Percentiles rank a stretch among this genome's conserved stretches.
These are phyloP conservation scores for Nannochloris sp. DNA, from an alignment of 139 green algal species.

Conservation along the genomic window DNA sequence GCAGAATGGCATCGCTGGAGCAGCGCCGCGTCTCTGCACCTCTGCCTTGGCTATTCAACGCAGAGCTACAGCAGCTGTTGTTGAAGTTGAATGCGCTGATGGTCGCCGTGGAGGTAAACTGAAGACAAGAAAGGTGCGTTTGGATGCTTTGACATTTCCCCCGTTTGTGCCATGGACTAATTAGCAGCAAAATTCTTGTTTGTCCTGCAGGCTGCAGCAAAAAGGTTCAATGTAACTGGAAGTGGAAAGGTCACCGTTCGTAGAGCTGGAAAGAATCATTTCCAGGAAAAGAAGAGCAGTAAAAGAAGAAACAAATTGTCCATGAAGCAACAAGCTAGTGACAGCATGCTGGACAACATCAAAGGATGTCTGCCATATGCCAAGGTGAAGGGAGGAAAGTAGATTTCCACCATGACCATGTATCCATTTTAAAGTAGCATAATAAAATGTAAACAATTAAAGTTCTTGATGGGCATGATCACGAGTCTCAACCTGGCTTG, in stretches of 20 bases:
- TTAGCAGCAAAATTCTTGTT: not conserved
- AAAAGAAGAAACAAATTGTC: slow-evolving; percentile 21
- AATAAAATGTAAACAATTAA: too few relatives aligned
- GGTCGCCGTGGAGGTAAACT: slow-evolving; percentile 42
- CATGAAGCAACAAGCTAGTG: slow-evolving; percentile 17
- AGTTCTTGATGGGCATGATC: too few relatives aligned
- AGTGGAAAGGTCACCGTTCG: slow-evolving; percentile 70
- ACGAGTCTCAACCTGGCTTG: too few relatives aligned
- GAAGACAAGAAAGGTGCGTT: slow-evolving; percentile 60
- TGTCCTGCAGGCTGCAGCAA: slow-evolving; percentile 44
- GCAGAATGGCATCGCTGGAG: slow-evolving; percentile 34
- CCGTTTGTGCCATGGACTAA: not conserved
- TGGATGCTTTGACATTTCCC: slow-evolving; percentile 9
- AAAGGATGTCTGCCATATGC: slow-evolving; percentile 28
- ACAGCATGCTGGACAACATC: slow-evolving; percentile 21
- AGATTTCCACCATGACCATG: too few relatives aligned
- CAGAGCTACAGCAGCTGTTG: too few relatives aligned
- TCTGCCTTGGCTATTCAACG: too few relatives aligned
- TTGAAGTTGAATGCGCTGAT: slow-evolving; percentile 20
- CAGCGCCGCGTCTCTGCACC: slow-evolving; percentile 8
- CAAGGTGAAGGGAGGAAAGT: slow-evolving; percentile 1
- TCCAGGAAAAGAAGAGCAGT: slow-evolving; percentile 75
- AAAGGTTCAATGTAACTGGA: slow-evolving; percentile 77
- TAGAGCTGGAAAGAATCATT: slow-evolving; percentile 78
- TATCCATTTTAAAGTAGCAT: too few relatives aligned